Evolutionary conservation across 768 basidiomycete genomes (phyloP), one percentile per base, ranked within the genome.

Genomic region (Rubroboletus pulcherrimus): DNA sequence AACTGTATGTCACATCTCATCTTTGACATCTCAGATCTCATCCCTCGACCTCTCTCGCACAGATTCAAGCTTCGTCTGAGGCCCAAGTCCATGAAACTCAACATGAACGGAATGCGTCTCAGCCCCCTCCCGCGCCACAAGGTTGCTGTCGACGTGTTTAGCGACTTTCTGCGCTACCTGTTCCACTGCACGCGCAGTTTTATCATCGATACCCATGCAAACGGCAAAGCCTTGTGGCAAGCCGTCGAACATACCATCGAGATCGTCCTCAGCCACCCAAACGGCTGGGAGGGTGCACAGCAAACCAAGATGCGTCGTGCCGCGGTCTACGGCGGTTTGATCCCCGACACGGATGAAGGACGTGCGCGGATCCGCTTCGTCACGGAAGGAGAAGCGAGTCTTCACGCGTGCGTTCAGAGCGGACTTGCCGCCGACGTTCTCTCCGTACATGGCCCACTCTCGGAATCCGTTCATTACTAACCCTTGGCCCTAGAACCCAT

Each of bases 41-140:
- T 39, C 35, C 45, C 34, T 30, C 38, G 35, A 48, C 42, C 34
- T 47, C 34, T 47, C 30, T 19, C 50, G 6, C 12, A 5, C 49
- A 90, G 89, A 2, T 91, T 90, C 80, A 91, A 91, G 71, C 79
- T 91, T 56, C 87, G 89, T 57, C 74, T 91, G 50, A 79, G 89
- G 12, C 89, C 89, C 17, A 83, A 83, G 51, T 78, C 85, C 9
- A 91, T 91, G 89, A 82, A 84, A 61, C 79, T 90, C 52, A 80
- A 85, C 68, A 90, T 89, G 87, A 91, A 91, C 68, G 89, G 89
- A 41, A 89, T 91, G 84, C 83, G 85, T 6, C 78, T 91, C 51
- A 81, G 83, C 14, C 75, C 79, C 6, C 78, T 91, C 26, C 89
- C 89, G 0, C 77, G 75, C n/a, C 73, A 78, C 33, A 89, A 88